A percentile compares a stretch with the other conserved stretches of the same genome.
These are phyloP conservation scores for Friedmanniomyces simplex DNA, from an alignment of 495 filamentous ascomycete genomes.

Conservation along the genomic window DNA sequence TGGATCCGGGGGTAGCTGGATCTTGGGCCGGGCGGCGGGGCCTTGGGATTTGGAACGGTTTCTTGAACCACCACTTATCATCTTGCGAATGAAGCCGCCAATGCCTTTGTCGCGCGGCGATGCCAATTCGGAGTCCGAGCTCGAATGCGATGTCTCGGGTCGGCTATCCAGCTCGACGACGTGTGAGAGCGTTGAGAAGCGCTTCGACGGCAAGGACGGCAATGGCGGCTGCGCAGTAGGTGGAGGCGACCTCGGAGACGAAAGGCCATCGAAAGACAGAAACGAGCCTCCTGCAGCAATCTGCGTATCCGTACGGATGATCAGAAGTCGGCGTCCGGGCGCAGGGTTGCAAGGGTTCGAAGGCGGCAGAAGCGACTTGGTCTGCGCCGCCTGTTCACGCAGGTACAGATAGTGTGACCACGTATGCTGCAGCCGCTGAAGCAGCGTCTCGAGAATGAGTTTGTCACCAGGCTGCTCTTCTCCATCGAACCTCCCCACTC, in stretches of 20 bases:
- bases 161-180: constrained; percentile 20
- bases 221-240: constrained; percentile 7
- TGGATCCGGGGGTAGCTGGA: background rate
- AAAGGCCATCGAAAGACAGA: constrained; percentile 54
- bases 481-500: constrained; percentile 68
- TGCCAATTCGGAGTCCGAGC: constrained; percentile 10
- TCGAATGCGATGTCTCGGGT: constrained; percentile 14
- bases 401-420: constrained; percentile 76
- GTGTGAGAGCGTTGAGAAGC: constrained; percentile 16
- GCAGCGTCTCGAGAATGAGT: constrained; percentile 60
- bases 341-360: constrained; percentile 79
- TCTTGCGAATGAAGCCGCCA: constrained; percentile 15
- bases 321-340: constrained; percentile 82
- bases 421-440: constrained; percentile 55
- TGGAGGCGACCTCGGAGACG: constrained; percentile 32
- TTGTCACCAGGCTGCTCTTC: constrained; percentile 38
- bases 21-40: constrained; percentile 1
- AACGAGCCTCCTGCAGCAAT: constrained; percentile 39
- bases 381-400: constrained; percentile 50
- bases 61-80: constrained; percentile 16
- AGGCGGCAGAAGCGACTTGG: constrained; percentile 49
- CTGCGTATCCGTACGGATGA: constrained; percentile 76
- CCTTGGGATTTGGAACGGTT: constrained; percentile 18
- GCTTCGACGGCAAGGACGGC: background rate
- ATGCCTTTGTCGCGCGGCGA: constrained; percentile 9